phyloP scores from a whole-genome alignment of 257 asterid genomes.

The Solanum dulcamara region DNA sequence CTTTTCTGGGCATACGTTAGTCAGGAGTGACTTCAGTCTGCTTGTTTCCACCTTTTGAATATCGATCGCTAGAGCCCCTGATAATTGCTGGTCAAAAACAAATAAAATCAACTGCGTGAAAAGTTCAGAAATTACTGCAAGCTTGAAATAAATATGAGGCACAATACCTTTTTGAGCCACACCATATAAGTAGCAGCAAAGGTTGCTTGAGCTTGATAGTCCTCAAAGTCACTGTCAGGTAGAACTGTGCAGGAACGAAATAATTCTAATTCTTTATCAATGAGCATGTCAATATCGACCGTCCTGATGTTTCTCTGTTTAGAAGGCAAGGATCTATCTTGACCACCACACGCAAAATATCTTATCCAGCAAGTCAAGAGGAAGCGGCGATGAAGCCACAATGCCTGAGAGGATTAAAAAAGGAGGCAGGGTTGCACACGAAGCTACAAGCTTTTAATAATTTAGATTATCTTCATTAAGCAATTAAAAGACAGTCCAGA shows the following conservation, averaged over 20 bases:
- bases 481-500: background rate
- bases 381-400: constrained; percentile 98
- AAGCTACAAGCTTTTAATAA: background rate
- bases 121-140: background rate
- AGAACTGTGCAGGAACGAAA: constrained; percentile 37
- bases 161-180: constrained; percentile 73
- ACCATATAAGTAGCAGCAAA: constrained; percentile 57
- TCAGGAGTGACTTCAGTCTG: constrained; percentile 26
- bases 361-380: constrained; percentile 64
- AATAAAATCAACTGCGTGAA: background rate
- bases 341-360: constrained; percentile 17
- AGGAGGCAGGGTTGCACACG: background rate
- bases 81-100: constrained; percentile 40
- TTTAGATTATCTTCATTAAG: background rate
- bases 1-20: constrained; percentile 30
- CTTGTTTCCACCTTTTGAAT: constrained; percentile 26
- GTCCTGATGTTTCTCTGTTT: background rate
- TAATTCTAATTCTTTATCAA: constrained; percentile 40
- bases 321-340: constrained; percentile 1
- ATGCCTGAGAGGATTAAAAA: constrained; percentile 31
- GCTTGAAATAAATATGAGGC: background rate
- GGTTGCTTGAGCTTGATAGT: constrained; percentile 69
- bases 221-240: constrained; percentile 57
- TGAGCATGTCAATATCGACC: constrained; percentile 16
- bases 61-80: constrained; percentile 28